Base-by-base conservation (phyloP, 2,329 filamentous ascomycete genomes). In the Fusarium cyanostomum region DNA sequence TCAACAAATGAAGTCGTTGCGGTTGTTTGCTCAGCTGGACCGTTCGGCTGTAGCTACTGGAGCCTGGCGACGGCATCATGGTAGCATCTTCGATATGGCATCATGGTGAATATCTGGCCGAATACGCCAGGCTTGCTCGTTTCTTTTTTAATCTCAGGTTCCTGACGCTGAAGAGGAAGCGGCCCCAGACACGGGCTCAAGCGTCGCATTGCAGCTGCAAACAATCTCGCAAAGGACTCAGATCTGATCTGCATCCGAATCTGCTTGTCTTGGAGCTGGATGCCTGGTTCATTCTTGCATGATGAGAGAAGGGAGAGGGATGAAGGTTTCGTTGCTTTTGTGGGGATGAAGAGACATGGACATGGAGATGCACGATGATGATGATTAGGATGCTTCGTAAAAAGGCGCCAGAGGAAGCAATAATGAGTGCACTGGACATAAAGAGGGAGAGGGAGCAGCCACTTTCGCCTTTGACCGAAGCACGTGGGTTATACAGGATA, bases 291-390 rank as follows among this genome's bases (percentile, higher is more conserved):
- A 61, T 62, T 66, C 50, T 24, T 51, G 57, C 62, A 66, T 65
- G 30, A 41, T 18, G n/a, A 46, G 5, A 24, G 52, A 63, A 65
- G 64, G 52, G 60, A 38, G 50, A 43, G 15, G 48, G 46, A 48
- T 66, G 53, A 66, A 66, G 62, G 58, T 50, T 65, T 66, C 28
- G 39, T 51, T 64, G 62, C 56, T 58, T 65, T 61, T 59, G 16
- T 8, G 26, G 37, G 54, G 38, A 21, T 21, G 46, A 57, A 58
- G 57, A 62, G 37, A 66, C 53, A 41, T 15, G 30, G 27, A 39
- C 26, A 66, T n/a, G 21, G 27, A 16, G 24, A 51, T 50, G 45
- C 33, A 64, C 43, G 61, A 57, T 38, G 26, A 8, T 12, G 50
- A 38, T 50, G 59, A 45, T 35, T 42, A 45, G 54, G 24, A 28